Evolutionary conservation across 768 basidiomycete genomes (phyloP), one percentile per base, ranked within the genome.

Genomic region (Rhodotorula babjevae): DNA sequence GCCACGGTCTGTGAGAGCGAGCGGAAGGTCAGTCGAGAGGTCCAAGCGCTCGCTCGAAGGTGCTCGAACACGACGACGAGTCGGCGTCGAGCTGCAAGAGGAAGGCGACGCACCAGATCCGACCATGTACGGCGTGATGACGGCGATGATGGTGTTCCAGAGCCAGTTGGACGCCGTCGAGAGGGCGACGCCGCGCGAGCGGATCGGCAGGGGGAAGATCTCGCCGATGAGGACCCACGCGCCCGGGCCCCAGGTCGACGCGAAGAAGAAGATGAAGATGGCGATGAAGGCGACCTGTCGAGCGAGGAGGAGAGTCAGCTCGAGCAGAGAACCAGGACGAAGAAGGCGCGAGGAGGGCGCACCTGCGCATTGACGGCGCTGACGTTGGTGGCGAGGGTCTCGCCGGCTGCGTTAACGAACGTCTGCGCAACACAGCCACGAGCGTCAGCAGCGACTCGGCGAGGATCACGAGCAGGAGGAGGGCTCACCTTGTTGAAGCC

Each of bases 161-260:
- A 90, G 81, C 88, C 89, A 90, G 84, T 89, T 89, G 66, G 82
- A 89, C 80, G 83, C 88, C 66, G 86, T 85, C n/a, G 88, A 86
- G 70, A 92, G 85, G 19, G 86, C 89, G 84, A 93, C 88, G 69
- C 86, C 89, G 82, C 91, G 90, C 52, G 90, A 88, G 80, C 91
- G 90, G 78, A 92, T 85, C 78, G 87, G 86, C 62, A 91, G 87
- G 55, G 91, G 90, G 86, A 89, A 91, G 80, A 91, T 88, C 83
- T 92, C 90, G 75, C 89, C 89, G 74, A 85, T 85, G 76, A 78
- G 63, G n/a, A 78, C 74, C 71, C 74, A 88, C 82, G 83, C 82
- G 21, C 31, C 62, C 1, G 36, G 33, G 15, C 31, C 55, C 90
- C 90, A 91, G 5, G 90, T 86, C 58, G 84, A 77, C 6, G 81